Conservation (phyloP, 2,329 filamentous ascomycete species). For the Calonectria pseudoturangicola region DNA sequence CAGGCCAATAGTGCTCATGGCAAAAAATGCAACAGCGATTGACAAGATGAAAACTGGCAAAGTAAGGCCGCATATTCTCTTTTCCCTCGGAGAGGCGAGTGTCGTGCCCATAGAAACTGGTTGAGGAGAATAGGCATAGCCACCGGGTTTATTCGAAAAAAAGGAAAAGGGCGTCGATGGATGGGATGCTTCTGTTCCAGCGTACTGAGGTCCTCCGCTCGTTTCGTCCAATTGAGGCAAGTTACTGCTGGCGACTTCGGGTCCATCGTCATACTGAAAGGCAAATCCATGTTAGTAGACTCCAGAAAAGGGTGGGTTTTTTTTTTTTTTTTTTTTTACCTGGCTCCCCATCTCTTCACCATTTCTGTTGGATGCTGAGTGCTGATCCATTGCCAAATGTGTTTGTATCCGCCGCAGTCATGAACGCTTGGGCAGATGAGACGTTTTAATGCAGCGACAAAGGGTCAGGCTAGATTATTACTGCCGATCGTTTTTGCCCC, state of each 20-base stretch:
- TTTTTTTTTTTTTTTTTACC: background rate
- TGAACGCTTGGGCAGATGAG: background rate
- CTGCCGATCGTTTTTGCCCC: background rate
- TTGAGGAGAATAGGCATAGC: background rate
- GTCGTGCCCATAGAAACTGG: background rate
- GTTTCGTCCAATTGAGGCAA: conserved; percentile 3
- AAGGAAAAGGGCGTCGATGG: background rate
- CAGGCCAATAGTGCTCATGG: background rate
- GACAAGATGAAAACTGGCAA: background rate
- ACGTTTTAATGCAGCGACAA: background rate
- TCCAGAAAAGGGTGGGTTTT: background rate
- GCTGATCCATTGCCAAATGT: conserved; percentile 1
- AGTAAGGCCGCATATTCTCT: background rate
- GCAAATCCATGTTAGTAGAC: too few relatives aligned
- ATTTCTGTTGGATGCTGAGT: too few relatives aligned
- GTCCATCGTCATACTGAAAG: conserved; percentile 9
- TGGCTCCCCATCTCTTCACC: background rate
- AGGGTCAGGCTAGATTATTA: too few relatives aligned
- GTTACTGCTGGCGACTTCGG: background rate
- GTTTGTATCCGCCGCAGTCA: background rate
- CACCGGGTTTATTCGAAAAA: background rate
- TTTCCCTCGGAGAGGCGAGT: background rate
- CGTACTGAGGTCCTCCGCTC: background rate
- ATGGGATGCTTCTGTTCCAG: background rate
- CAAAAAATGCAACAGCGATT: background rate